Evolutionary conservation across 371 early-diverging fungal genomes (phyloP).

Genomic region (Rhizomucor pusillus): DNA sequence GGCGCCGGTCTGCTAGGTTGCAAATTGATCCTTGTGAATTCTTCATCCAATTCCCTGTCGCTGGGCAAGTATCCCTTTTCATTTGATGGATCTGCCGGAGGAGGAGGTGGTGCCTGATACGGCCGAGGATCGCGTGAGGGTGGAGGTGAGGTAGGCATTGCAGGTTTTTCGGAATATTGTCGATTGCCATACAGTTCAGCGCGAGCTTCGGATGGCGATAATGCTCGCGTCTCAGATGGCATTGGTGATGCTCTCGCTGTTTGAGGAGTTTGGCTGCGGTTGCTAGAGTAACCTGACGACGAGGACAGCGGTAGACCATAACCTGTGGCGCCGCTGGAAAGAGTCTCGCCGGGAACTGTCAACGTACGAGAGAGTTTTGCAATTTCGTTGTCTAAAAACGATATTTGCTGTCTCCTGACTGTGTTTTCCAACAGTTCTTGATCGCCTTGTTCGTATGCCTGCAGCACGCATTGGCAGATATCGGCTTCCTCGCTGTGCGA

Average conservation of each 20-base stretch:
- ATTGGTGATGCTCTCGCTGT: neutral
- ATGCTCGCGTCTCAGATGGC: constrained; percentile 21
- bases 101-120: constrained; percentile 3
- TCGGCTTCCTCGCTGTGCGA: constrained; percentile 72
- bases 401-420: constrained; percentile 56
- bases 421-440: constrained; percentile 59
- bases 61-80: constrained; percentile 5
- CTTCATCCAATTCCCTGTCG: constrained; percentile 13
- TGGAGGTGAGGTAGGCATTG: constrained; percentile 13
- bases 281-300: neutral
- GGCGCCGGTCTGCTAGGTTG: constrained; percentile 6
- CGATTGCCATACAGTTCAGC: constrained; percentile 18
- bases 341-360: constrained; percentile 51
- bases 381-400: constrained; percentile 77
- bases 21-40: constrained; percentile 11
- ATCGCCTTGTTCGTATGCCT: constrained; percentile 77
- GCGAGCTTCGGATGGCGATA: constrained; percentile 31
- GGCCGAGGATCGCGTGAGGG: neutral
- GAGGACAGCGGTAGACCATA: neutral
- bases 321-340: constrained; percentile 12
- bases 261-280: neutral
- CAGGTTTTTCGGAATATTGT: constrained; percentile 4
- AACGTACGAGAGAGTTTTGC: constrained; percentile 55
- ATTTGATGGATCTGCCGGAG: neutral
- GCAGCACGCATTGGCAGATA: constrained; percentile 62